phyloP scores from a whole-genome alignment of 2,329 filamentous ascomycete species.

The Chaetomium olivaceum region DNA sequence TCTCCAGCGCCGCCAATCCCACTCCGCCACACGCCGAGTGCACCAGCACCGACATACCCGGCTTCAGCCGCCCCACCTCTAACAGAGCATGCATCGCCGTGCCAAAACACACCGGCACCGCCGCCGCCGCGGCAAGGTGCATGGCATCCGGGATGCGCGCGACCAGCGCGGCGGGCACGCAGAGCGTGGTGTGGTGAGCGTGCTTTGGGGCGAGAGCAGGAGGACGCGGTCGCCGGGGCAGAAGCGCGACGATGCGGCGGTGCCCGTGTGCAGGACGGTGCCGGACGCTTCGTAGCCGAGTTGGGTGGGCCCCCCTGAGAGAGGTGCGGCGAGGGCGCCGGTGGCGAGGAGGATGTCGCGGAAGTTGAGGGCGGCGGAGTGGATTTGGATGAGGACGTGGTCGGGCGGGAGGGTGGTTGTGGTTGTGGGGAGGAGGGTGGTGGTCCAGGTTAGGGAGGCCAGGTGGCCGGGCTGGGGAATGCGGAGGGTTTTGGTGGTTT shows the following conservation, averaged over 20 bases:
- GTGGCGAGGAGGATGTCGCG: constrained; percentile 10
- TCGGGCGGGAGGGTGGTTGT: background rate
- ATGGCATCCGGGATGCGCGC: constrained; percentile 32
- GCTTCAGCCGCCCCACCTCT: constrained; percentile 28
- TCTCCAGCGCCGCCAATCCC: constrained; percentile 38
- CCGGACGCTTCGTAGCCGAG: constrained; percentile 13
- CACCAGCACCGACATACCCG: constrained; percentile 36
- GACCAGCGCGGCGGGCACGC: background rate
- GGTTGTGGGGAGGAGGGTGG: background rate
- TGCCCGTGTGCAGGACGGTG: background rate
- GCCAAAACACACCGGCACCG: constrained; percentile 30
- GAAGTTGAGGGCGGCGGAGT: constrained; percentile 10
- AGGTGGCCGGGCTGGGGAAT: constrained; percentile 5
- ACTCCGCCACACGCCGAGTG: constrained; percentile 40
- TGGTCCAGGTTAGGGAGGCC: background rate
- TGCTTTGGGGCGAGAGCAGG: background rate
- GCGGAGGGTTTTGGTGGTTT: background rate
- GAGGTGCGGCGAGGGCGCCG: background rate
- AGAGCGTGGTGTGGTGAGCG: constrained; percentile 5
- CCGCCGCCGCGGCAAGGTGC: constrained; percentile 30
- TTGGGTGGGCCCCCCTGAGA: background rate
- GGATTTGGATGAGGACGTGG: background rate
- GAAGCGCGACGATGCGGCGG: background rate
- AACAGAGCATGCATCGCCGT: constrained; percentile 35
- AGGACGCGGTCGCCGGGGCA: constrained; percentile 6